A percentile compares a stretch with the other conserved stretches of the same genome.
These are phyloP conservation scores for Ceraceosorus guamensis DNA, from an alignment of 1,284 basidiomycete genomes.

Conservation along the genomic window DNA sequence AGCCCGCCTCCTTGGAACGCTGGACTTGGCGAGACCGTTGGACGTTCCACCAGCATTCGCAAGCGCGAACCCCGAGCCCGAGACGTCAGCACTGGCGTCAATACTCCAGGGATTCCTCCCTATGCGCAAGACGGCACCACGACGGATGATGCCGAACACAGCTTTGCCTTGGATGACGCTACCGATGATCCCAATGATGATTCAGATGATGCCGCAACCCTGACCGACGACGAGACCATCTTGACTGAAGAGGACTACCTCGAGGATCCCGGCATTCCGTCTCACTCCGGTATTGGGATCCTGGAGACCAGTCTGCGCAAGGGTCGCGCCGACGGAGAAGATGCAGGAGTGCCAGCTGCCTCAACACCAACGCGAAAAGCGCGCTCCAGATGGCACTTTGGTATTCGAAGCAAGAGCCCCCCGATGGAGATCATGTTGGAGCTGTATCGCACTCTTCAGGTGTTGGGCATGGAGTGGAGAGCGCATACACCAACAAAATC, in stretches of 20 bases:
- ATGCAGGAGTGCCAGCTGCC: slow-evolving; percentile 11
- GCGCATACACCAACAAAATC: slow-evolving; percentile 46
- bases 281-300: slow-evolving; percentile 22
- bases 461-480: slow-evolving; percentile 92
- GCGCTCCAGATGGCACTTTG: slow-evolving; percentile 81
- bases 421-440: slow-evolving; percentile 99
- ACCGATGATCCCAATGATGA: slow-evolving; percentile 4
- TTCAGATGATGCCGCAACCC: slow-evolving; percentile 25
- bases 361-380: slow-evolving; percentile 23
- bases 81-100: too few species aligned
- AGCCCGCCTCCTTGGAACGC: slow-evolving; percentile 55
- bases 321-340: slow-evolving; percentile 2
- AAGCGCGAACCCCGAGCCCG: slow-evolving; percentile 15
- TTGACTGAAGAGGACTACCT: slow-evolving; percentile 22
- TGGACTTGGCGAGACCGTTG: slow-evolving; percentile 45
- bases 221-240: slow-evolving; percentile 21
- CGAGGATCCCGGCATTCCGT: slow-evolving; percentile 10
- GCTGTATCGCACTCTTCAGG: slow-evolving; percentile 86
- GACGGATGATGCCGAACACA: slow-evolving; percentile 15
- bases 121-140: slow-evolving; percentile 1
- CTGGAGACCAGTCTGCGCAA: slow-evolving; percentile 31
- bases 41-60: slow-evolving; percentile 25
- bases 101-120: background rate
- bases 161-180: slow-evolving; percentile 25
- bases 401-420: slow-evolving; percentile 84